phyloP scores from a whole-genome alignment of 768 basidiomycete species.

The Fomitopsis serialis region DNA sequence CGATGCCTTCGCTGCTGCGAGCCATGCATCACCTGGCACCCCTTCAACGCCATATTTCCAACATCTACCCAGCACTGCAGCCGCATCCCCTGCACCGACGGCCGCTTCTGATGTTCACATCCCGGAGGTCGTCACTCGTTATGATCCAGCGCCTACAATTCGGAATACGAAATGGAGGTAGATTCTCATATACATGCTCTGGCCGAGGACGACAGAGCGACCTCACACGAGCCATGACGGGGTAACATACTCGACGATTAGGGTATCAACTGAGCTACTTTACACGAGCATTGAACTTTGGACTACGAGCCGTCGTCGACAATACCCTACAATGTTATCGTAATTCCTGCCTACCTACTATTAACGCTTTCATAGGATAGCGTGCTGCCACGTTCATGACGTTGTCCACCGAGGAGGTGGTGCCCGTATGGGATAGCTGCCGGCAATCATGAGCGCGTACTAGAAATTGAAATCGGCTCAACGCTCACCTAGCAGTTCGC shows the following conservation, averaged over 20 bases:
- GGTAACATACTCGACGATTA: too few relatives aligned
- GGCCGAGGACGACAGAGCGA: not conserved
- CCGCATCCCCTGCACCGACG: not conserved
- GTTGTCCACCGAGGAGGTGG: constrained; percentile 26
- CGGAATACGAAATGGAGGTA: constrained; percentile 31
- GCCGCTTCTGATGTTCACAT: constrained; percentile 17
- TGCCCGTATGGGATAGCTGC: constrained; percentile 22
- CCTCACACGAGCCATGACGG: not conserved
- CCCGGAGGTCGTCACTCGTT: constrained; percentile 43
- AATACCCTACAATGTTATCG: too few relatives aligned
- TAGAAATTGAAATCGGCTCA: not conserved
- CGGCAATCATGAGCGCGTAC: not conserved
- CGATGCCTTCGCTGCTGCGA: not conserved
- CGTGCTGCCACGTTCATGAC: not conserved
- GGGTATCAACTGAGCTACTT: too few relatives aligned
- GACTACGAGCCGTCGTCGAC: too few relatives aligned
- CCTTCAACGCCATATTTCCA: not conserved
- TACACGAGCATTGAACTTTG: too few relatives aligned
- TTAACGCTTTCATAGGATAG: not conserved
- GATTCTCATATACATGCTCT: not conserved
- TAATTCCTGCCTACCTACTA: too few relatives aligned
- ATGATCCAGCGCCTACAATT: constrained; percentile 48
- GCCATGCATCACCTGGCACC: not conserved
- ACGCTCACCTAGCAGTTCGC: constrained; percentile 68
- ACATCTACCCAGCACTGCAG: not conserved